phyloP scores from a whole-genome alignment of 257 asterid species.

The Solanum arcanum region DNA sequence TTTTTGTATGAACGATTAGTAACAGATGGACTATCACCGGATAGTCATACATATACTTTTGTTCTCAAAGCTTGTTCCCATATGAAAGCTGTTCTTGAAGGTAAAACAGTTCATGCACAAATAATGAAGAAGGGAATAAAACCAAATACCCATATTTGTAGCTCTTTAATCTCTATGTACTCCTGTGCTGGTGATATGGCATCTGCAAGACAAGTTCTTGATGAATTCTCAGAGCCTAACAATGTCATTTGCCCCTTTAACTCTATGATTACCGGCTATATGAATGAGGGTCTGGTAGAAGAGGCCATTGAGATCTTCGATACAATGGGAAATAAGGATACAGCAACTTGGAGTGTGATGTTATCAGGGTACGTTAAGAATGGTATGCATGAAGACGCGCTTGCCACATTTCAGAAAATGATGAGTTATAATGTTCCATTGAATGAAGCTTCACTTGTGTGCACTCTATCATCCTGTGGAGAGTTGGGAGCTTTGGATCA shows the following conservation, averaged over 20 bases:
- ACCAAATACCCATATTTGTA: neutral
- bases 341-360: constrained; percentile 20
- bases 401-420: constrained; percentile 13
- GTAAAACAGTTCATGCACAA: constrained; percentile 13
- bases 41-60: constrained; percentile 15
- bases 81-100: constrained; percentile 6
- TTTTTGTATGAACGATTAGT: constrained; percentile 1
- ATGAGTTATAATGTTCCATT: neutral
- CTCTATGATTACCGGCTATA: constrained; percentile 12
- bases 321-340: constrained; percentile 4
- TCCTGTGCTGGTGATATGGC: neutral
- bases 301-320: neutral
- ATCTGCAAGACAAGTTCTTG: constrained; percentile 9
- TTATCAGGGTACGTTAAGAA: constrained; percentile 16
- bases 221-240: neutral
- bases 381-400: constrained; percentile 3
- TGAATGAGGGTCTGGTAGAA: constrained; percentile 4
- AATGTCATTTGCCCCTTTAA: constrained; percentile 1
- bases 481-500: constrained; percentile 17
- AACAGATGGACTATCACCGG: constrained; percentile 3
- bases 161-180: constrained; percentile 17
- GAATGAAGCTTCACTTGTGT: constrained; percentile 15
- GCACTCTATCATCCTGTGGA: constrained; percentile 21
- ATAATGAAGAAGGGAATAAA: constrained; percentile 9
- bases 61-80: constrained; percentile 23